phyloP scores from a whole-genome alignment of 2,329 filamentous ascomycete genomes.

The Cordyceps sp. region DNA sequence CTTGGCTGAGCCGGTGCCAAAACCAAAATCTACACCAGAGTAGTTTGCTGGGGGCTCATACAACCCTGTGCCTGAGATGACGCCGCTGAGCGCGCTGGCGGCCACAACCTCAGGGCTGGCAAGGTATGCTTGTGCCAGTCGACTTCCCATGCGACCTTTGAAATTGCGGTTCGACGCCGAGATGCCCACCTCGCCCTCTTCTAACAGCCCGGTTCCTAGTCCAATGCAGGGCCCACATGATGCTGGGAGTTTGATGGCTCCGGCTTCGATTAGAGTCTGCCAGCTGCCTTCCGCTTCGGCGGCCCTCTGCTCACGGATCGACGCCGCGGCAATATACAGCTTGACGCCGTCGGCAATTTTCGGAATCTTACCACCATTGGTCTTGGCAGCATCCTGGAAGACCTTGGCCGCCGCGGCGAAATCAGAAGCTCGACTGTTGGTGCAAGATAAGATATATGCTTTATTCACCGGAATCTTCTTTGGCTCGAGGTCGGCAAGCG shows the following conservation, averaged over 20 bases:
- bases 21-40: background rate
- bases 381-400: constrained; percentile 58
- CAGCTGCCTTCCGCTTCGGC: constrained; percentile 71
- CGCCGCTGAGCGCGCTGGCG: constrained; percentile 62
- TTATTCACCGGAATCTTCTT: constrained; percentile 66
- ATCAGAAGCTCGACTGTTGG: constrained; percentile 70
- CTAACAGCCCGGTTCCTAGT: constrained; percentile 58
- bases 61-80: constrained; percentile 60
- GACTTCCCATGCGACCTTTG: constrained; percentile 68
- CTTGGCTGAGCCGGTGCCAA: constrained; percentile 28
- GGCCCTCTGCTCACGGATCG: constrained; percentile 53
- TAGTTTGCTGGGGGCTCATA: constrained; percentile 51
- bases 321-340: constrained; percentile 81
- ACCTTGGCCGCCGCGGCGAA: constrained; percentile 68
- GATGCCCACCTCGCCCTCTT: constrained; percentile 77
- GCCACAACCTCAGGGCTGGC: constrained; percentile 84
- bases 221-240: constrained; percentile 82
- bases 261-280: constrained; percentile 40
- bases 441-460: constrained; percentile 81
- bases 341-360: constrained; percentile 62
- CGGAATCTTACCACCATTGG: constrained; percentile 33
- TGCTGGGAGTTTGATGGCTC: constrained; percentile 34
- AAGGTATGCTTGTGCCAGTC: constrained; percentile 59
- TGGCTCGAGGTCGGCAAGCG: constrained; percentile 53
- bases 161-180: constrained; percentile 77